Evolutionary conservation across 176 grass and related monocot species (phyloP), one percentile per base, ranked within the genome.

Genomic region (Triticum monococcum): DNA sequence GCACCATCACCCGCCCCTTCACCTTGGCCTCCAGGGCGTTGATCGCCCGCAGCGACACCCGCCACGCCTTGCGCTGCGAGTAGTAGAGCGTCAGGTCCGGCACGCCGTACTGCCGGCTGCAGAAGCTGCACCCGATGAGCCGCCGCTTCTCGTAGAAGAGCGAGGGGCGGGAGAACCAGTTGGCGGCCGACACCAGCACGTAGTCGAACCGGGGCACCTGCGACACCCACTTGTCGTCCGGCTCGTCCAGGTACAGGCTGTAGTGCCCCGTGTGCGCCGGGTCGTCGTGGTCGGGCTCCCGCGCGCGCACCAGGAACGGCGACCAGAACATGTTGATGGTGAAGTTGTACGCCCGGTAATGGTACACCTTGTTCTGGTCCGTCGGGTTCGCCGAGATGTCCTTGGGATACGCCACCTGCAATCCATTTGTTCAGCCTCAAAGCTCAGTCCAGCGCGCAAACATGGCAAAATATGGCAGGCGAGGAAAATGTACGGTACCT

Each of bases 251-350:
- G 85, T 95, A 97, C 2, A 97, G 89, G 86, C 85, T 93, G 75
- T 86, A 93, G 83, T 91, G 92, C 28, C 91, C 85, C 23, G 81
- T 89, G 81, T 83, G 91, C 88, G 89, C 91, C 6, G 84, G 78
- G 0, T 66, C 90, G 90, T 85, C 83, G 46, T 88, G 79, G 9
- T 64, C 90, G 26, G 83, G 85, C 78, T 86, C 88, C 14, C 52
- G 56, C 25, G 79, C 91, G 1, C 90, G 83, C 26, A 97, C 86
- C 80, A 95, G 82, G 86, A 97, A 95, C 31, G 92, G 92, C 24
- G 95, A 95, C 95, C 95, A 97, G 86, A 91, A 97, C 86, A 91
- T 92, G 63, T 22, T 91, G 62, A 95, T 88, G 57, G 89, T 97
- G 84, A 92, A 90, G 79, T 89, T 89, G 92, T 97, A 89, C 3